Base-by-base conservation (phyloP, 768 basidiomycete species). In the Exsudoporus frostii region DNA sequence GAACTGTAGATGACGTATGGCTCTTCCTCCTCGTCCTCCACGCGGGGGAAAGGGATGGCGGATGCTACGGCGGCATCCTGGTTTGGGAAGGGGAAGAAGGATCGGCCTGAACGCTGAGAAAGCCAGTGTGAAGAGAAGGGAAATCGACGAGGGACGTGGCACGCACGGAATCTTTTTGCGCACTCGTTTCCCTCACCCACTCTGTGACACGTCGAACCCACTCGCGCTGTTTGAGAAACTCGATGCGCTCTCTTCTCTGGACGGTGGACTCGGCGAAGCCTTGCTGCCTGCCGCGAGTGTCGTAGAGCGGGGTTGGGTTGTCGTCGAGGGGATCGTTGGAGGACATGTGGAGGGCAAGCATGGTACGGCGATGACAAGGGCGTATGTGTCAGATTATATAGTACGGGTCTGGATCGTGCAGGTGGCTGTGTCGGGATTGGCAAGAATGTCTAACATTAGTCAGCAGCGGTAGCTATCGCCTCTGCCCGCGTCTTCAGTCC, bases 401-500 rank as follows among this genome's bases (percentile, higher is more conserved):
- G 47, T 50, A 54, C 54, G 61, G 56, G 40, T 58, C 66, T 66
- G 60, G 64, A 68, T 57, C 55, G 47, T 34, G 46, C 13, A 52
- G 36, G 62, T 66, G 66, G 66, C 66, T 49, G 62, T 67, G 64
- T 40, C 24, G 14, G 40, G 48, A 66, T 66, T 60, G 52, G 50
- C 59, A 36, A n/a, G 40, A 39, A 40, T 62, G 66, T 66, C 62
- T 62, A 29, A 32, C 49, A 57, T 66, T 50, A 54, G 58, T 66
- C 60, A 66, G 45, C 46, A 4, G 29, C 14, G 13, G 43, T 20
- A 41, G 22, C 19, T 37, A 37, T 2, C 40, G 55, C 58, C 62
- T 87, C 85, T 1, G 78, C 73, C 37, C 76, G 66, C 48, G 60
- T 61, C 67, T 87, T 86, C 60, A 88, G 66, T 0, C 74, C 79